These are phyloP conservation scores for Capillidium heterosporum DNA, from an alignment of 371 early-diverging fungal genomes.

Conservation along the genomic window DNA sequence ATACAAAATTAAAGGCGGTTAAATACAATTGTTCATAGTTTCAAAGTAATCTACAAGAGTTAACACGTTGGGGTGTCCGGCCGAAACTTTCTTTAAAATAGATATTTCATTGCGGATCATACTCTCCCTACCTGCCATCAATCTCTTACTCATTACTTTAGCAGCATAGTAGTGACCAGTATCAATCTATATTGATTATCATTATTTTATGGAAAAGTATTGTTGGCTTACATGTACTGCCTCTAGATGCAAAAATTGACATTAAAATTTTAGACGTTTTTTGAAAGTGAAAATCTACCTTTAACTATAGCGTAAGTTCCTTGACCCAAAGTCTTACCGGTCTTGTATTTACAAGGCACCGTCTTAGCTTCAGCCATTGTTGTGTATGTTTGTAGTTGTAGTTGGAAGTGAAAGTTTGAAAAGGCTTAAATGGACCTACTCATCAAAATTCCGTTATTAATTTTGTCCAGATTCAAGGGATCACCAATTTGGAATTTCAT, in stretches of 20 bases:
- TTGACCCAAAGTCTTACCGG: slow-evolving; percentile 43
- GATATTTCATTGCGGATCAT: slow-evolving; percentile 84
- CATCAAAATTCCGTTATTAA: no score
- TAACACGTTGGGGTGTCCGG: slow-evolving; percentile 71
- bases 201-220: slow-evolving; percentile 5
- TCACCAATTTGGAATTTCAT: no score
- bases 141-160: slow-evolving; percentile 79
- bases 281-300: slow-evolving; percentile 19
- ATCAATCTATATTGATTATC: slow-evolving; percentile 29
- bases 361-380: background rate
- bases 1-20: slow-evolving; percentile 8
- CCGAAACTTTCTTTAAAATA: slow-evolving; percentile 62
- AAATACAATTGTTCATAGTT: slow-evolving; percentile 66
- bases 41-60: slow-evolving; percentile 83
- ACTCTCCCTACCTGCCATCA: slow-evolving; percentile 74
- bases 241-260: slow-evolving; percentile 9
- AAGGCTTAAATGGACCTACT: no score
- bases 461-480: no score
- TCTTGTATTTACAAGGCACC: slow-evolving; percentile 41
- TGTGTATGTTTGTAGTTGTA: background rate
- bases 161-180: slow-evolving; percentile 74
- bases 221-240: slow-evolving; percentile 17
- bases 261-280: background rate
- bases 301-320: slow-evolving; percentile 52
- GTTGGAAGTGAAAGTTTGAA: no score